Evolutionary conservation across 2,329 filamentous ascomycete genomes (phyloP).

Genomic region (Ophiostoma ulmi): DNA sequence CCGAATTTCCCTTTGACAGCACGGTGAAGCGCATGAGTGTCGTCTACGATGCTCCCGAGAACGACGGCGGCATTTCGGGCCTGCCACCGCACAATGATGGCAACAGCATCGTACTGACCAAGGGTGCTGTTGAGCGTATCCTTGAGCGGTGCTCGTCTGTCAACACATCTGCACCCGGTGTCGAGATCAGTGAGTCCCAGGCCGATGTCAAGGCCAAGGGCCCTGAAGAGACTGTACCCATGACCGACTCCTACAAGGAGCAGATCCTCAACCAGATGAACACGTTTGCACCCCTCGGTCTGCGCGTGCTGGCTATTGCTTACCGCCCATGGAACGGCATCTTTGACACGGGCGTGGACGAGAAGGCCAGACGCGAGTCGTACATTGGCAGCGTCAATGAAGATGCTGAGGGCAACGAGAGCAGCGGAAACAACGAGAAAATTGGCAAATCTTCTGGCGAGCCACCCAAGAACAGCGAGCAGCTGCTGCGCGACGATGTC

Average conservation of each 20-base stretch:
- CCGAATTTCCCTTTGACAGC: constrained; percentile 75
- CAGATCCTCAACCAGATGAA: constrained; percentile 52
- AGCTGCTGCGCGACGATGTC: constrained; percentile 49
- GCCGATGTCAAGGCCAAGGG: constrained; percentile 28
- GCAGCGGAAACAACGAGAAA: constrained; percentile 6
- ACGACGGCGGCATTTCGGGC: constrained; percentile 31
- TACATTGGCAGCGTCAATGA: constrained; percentile 24
- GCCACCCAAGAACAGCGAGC: constrained; percentile 53
- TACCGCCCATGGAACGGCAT: constrained; percentile 56
- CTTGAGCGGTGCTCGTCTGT: constrained; percentile 51
- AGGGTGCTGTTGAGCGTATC: constrained; percentile 58
- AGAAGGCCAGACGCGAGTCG: constrained; percentile 10
- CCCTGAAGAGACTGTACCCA: constrained; percentile 37
- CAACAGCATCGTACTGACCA: constrained; percentile 54
- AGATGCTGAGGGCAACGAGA: constrained; percentile 27
- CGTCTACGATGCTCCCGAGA: constrained; percentile 53
- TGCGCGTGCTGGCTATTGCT: constrained; percentile 66
- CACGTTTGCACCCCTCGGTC: constrained; percentile 58
- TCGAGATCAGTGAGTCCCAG: constrained; percentile 28
- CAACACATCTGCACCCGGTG: constrained; percentile 35
- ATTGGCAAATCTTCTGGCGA: background rate
- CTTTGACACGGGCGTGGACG: constrained; percentile 36
- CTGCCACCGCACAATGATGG: constrained; percentile 36
- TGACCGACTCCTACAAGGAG: constrained; percentile 49
- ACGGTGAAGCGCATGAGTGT: constrained; percentile 76